phyloP scores from a whole-genome alignment of 2,329 filamentous ascomycete genomes.

The Trichoderma cornu-damae region DNA sequence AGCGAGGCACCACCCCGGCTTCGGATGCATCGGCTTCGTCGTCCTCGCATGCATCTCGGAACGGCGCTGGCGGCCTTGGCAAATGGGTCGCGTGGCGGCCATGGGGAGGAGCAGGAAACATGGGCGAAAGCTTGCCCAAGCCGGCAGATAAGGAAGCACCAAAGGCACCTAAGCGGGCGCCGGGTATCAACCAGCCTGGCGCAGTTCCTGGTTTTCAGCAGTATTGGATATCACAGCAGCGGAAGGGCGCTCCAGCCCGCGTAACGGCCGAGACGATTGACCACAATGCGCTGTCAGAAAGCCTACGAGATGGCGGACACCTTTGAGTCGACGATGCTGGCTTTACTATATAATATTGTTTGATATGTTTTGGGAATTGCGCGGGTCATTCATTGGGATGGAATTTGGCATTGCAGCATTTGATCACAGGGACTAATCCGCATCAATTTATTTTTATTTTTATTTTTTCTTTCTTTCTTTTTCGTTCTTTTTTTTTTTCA shows the following conservation, averaged over 20 bases:
- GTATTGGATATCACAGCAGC: constrained; percentile 48
- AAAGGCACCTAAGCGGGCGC: constrained; percentile 45
- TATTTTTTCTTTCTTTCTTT: not conserved
- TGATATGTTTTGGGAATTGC: not conserved
- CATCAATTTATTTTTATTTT: not conserved
- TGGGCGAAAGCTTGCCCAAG: not conserved
- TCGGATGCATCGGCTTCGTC: constrained; percentile 29
- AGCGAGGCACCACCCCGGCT: constrained; percentile 31
- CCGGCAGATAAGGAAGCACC: constrained; percentile 28
- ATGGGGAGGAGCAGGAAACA: constrained; percentile 35
- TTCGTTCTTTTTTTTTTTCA: not conserved
- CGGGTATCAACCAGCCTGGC: constrained; percentile 75
- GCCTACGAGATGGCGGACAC: constrained; percentile 35
- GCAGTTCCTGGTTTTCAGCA: constrained; percentile 66
- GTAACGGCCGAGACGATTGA: constrained; percentile 56
- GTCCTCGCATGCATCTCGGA: constrained; percentile 23
- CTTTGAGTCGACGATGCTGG: not conserved
- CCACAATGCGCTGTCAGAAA: constrained; percentile 55
- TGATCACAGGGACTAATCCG: not conserved
- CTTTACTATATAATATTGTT: not conserved
- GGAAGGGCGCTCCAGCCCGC: constrained; percentile 48
- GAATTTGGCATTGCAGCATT: not conserved
- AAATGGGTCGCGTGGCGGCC: constrained; percentile 47
- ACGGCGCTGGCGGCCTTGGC: constrained; percentile 32
- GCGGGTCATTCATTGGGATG: not conserved